These are phyloP conservation scores for Pichia sporocuriosa DNA, from an alignment of 805 yeast species.

Conservation along the genomic window DNA sequence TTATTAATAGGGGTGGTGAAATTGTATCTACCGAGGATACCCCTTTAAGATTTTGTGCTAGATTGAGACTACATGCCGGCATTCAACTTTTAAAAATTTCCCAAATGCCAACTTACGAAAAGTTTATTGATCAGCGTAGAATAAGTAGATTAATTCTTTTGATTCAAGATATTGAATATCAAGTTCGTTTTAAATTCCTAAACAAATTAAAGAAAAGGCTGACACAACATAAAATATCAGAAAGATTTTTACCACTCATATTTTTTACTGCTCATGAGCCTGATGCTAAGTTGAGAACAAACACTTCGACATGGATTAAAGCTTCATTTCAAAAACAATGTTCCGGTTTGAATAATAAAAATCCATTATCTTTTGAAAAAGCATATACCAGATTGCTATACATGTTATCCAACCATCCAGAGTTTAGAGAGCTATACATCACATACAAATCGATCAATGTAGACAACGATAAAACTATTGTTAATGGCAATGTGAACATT, in stretches of 20 bases:
- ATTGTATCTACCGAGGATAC: constrained; percentile 49
- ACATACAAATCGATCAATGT: constrained; percentile 4
- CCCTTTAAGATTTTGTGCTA: constrained; percentile 53
- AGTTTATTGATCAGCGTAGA: constrained; percentile 44
- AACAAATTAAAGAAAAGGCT: constrained; percentile 44
- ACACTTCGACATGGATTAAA: constrained; percentile 63
- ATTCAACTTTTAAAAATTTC: constrained; percentile 57
- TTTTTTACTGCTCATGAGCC: constrained; percentile 80
- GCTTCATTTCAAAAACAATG: constrained; percentile 39
- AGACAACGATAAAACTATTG: constrained; percentile 11
- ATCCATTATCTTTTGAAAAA: constrained; percentile 53
- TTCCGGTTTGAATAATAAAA: constrained; percentile 18
- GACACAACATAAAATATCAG: constrained; percentile 48
- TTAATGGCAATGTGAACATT: constrained; percentile 9
- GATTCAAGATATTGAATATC: constrained; percentile 57
- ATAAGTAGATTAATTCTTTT: constrained; percentile 48
- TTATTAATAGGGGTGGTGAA: constrained; percentile 76
- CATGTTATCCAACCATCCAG: constrained; percentile 68
- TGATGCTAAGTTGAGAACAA: constrained; percentile 38
- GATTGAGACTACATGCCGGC: constrained; percentile 65
- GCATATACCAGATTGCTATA: constrained; percentile 62
- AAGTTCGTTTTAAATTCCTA: constrained; percentile 50
- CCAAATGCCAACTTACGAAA: constrained; percentile 43
- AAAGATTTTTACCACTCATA: constrained; percentile 57
- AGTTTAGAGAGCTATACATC: constrained; percentile 39